Evolutionary conservation across 148 eudicot genomes (phyloP).

Genomic region (Cornus kousa): DNA sequence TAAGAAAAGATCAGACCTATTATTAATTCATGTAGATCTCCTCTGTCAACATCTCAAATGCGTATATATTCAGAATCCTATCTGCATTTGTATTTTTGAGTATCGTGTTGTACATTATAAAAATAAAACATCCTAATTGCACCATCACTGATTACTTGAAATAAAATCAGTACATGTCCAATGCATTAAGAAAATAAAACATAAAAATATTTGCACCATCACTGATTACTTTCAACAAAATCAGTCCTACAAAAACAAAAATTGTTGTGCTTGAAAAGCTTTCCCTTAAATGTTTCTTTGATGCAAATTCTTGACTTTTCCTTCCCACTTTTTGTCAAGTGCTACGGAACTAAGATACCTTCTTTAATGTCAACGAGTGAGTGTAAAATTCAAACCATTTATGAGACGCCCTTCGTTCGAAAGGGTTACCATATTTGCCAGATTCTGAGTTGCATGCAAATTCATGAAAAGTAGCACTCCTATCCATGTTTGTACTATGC

Average conservation of each 20-base stretch:
- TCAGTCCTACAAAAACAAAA: not conserved
- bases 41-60: not conserved
- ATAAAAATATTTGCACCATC: not conserved
- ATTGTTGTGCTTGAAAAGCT: not conserved
- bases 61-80: not conserved
- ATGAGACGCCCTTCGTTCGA: not conserved
- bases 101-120: slow-evolving; percentile 4
- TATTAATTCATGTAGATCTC: too few relatives aligned
- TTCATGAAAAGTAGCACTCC: not conserved
- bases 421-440: not conserved
- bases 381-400: not conserved
- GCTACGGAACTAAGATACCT: not conserved
- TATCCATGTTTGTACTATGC: not conserved
- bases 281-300: not conserved
- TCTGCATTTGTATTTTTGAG: too few relatives aligned
- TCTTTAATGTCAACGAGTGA: not conserved
- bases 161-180: not conserved
- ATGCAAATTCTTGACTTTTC: not conserved
- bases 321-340: not conserved
- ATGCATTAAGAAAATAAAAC: slow-evolving; percentile 4
- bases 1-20: not conserved
- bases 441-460: not conserved
- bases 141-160: not conserved
- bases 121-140: slow-evolving; percentile 1
- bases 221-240: not conserved